phyloP scores from a whole-genome alignment of 2,329 filamentous ascomycete species.

The Drechslerella dactyloides region DNA sequence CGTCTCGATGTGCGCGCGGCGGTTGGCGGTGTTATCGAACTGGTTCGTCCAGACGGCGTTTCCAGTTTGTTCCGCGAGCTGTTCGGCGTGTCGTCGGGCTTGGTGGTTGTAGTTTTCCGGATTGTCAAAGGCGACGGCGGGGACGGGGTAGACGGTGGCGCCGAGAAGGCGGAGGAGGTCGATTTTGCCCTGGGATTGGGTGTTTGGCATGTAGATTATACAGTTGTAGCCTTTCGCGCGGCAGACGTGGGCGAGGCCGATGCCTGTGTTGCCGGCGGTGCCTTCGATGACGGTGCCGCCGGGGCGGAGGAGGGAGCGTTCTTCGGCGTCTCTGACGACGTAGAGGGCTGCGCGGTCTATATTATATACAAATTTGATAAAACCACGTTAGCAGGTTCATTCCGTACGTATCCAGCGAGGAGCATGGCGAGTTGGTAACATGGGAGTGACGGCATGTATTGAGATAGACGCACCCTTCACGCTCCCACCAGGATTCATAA shows the following conservation, averaged over 20 bases:
- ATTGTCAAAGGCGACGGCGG: conserved; percentile 93
- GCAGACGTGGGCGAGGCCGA: conserved; percentile 96
- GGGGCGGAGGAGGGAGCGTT: conserved; percentile 77
- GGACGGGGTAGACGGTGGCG: conserved; percentile 93
- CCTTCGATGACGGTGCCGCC: conserved; percentile 96
- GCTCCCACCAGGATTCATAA: conserved; percentile 95
- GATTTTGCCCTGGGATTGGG: conserved; percentile 96
- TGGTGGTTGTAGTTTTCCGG: conserved; percentile 98
- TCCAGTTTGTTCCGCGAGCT: conserved; percentile 58
- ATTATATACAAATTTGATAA: not conserved
- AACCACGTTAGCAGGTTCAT: conserved; percentile 6
- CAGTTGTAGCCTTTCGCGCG: conserved; percentile 88
- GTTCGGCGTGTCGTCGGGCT: conserved; percentile 84
- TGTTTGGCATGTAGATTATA: conserved; percentile 99
- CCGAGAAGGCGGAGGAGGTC: conserved; percentile 88
- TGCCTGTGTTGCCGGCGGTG: conserved; percentile 96
- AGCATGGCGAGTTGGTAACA: not conserved
- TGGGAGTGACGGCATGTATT: not conserved
- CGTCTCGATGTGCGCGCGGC: conserved; percentile 92
- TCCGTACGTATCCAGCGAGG: not conserved
- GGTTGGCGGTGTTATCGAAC: conserved; percentile 95
- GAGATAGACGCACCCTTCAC: conserved; percentile 71
- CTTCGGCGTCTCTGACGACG: conserved; percentile 91
- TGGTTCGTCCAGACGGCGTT: conserved; percentile 99
- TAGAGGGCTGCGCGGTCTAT: conserved; percentile 87